These are phyloP conservation scores for Umbelopsis sp. DNA, from an alignment of 192 early-diverging fungal genomes.

Conservation along the genomic window DNA sequence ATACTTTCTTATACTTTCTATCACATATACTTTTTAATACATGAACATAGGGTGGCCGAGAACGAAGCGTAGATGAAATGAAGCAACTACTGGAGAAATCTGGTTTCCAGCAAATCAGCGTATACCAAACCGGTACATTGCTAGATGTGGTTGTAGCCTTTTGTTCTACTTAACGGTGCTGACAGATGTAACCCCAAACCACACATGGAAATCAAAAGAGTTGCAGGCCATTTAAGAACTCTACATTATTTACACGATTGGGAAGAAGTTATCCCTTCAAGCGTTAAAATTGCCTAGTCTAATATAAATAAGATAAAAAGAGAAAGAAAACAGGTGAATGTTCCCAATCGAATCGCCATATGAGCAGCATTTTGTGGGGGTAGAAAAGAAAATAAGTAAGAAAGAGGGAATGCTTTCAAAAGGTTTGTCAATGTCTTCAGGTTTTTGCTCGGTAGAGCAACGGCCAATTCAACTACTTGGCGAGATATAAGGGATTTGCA, in stretches of 20 bases:
- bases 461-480: background rate
- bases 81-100: background rate
- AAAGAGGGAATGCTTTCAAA: background rate
- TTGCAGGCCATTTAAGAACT: conserved; percentile 17
- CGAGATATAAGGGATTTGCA: background rate
- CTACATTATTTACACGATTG: conserved; percentile 23
- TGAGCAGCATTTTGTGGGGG: background rate
- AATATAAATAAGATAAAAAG: conserved; percentile 15
- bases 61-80: conserved; percentile 25
- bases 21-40: background rate
- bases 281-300: conserved; percentile 4
- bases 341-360: too few species aligned
- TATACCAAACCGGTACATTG: background rate
- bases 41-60: conserved; percentile 25
- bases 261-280: background rate
- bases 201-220: background rate
- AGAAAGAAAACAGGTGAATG: background rate
- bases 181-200: background rate
- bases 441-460: too few species aligned
- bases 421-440: background rate
- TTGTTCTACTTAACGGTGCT: background rate
- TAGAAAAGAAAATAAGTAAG: background rate
- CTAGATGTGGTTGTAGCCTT: conserved; percentile 20
- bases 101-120: background rate
- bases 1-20: background rate